Evolutionary conservation across 495 filamentous ascomycete species (phyloP).

Genomic region (Penicillium turbatum): DNA sequence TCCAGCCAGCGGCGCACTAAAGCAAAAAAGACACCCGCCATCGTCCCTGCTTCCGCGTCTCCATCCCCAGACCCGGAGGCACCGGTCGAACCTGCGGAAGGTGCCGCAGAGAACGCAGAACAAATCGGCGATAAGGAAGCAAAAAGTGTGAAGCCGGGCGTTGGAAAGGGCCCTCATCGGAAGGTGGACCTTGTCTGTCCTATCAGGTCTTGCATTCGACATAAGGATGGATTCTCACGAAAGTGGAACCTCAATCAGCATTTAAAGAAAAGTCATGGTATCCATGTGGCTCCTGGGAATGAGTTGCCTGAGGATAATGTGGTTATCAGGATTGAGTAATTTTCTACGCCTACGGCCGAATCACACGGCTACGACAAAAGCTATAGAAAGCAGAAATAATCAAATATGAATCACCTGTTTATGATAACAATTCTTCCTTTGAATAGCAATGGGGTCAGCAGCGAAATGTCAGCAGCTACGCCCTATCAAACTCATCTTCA

Average conservation of each 20-base stretch:
- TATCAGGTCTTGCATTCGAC: constrained; percentile 25
- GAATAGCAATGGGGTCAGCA: too few species aligned
- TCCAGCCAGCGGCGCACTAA: neutral
- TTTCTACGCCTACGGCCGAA: too few species aligned
- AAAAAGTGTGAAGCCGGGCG: neutral
- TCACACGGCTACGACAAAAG: too few species aligned
- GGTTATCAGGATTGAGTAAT: constrained; percentile 11
- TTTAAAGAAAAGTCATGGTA: constrained; percentile 32
- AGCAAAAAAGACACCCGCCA: neutral
- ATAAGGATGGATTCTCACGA: constrained; percentile 34
- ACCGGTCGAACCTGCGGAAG: neutral
- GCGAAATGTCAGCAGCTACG: too few species aligned
- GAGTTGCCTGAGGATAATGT: neutral
- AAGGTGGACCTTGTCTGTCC: constrained; percentile 35
- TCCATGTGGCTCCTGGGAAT: constrained; percentile 9
- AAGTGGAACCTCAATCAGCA: constrained; percentile 41
- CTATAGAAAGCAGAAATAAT: too few species aligned
- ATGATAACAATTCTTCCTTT: too few species aligned
- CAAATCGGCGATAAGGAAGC: neutral
- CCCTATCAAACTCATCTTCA: too few species aligned
- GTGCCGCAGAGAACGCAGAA: neutral
- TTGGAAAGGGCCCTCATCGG: constrained; percentile 29
- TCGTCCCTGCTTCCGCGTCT: neutral
- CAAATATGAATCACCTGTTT: too few species aligned
- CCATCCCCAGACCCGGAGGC: constrained; percentile 1